Conservation (phyloP, 2,329 filamentous ascomycete genomes). For the Coniella lustricola region DNA sequence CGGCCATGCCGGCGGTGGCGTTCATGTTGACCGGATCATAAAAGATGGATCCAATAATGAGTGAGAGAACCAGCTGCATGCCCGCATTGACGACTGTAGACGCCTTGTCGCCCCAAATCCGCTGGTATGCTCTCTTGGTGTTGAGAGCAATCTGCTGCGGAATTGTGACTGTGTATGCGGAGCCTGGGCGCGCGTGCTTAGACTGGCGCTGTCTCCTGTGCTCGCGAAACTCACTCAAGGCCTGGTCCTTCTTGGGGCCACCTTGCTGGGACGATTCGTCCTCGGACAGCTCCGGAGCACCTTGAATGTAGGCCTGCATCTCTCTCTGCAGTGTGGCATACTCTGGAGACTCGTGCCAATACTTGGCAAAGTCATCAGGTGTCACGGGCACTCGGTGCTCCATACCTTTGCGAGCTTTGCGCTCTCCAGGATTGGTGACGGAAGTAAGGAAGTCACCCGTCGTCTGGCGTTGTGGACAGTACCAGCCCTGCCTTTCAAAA, state of each 20-base stretch:
- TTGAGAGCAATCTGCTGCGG: constrained; percentile 46
- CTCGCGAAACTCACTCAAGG: constrained; percentile 29
- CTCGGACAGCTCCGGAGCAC: constrained; percentile 27
- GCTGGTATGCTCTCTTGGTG: constrained; percentile 43
- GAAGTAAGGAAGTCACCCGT: constrained; percentile 65
- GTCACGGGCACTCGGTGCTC: constrained; percentile 58
- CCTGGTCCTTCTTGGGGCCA: neutral
- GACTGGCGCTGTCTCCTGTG: constrained; percentile 45
- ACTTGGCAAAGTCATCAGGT: constrained; percentile 58
- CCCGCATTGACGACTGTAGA: constrained; percentile 38
- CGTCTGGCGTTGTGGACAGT: constrained; percentile 59
- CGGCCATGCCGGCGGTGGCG: constrained; percentile 44
- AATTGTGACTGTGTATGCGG: constrained; percentile 50
- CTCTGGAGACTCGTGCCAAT: constrained; percentile 40
- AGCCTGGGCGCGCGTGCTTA: constrained; percentile 45
- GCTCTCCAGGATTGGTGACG: constrained; percentile 58
- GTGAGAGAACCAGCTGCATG: constrained; percentile 46
- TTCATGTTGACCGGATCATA: constrained; percentile 35
- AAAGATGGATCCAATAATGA: constrained; percentile 57
- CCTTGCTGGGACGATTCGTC: constrained; percentile 28
- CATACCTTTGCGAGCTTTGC: constrained; percentile 48
- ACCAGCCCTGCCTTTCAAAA: constrained; percentile 63
- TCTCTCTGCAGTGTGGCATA: constrained; percentile 36
- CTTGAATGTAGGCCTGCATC: constrained; percentile 42
- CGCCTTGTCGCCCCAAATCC: constrained; percentile 44